These are phyloP conservation scores for Aspergillus heteromorphus DNA, from an alignment of 495 filamentous ascomycete species.

Conservation along the genomic window DNA sequence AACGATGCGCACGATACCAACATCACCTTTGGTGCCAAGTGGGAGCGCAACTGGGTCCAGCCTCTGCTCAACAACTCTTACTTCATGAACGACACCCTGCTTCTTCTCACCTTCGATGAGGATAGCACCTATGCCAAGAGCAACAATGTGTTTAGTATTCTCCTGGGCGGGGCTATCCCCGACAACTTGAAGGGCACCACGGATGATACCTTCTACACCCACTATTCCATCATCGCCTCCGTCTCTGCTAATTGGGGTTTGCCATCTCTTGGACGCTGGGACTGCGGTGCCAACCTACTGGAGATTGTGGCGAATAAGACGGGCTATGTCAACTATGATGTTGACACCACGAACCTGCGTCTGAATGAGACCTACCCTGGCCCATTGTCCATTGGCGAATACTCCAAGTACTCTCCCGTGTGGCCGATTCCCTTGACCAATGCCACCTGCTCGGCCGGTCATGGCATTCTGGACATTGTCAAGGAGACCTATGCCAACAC, in stretches of 20 bases:
- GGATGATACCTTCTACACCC: slow-evolving; percentile 65
- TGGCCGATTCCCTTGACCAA: slow-evolving; percentile 41
- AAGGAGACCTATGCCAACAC: slow-evolving; percentile 32
- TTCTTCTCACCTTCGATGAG: slow-evolving; percentile 68
- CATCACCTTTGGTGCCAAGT: slow-evolving; percentile 54
- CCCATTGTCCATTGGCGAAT: slow-evolving; percentile 32
- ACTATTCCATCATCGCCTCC: slow-evolving; percentile 64
- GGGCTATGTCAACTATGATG: slow-evolving; percentile 49
- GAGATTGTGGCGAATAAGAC: slow-evolving; percentile 53
- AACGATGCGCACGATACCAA: slow-evolving; percentile 67
- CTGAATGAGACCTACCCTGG: slow-evolving; percentile 47
- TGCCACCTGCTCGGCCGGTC: slow-evolving; percentile 39
- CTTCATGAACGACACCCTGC: slow-evolving; percentile 64
- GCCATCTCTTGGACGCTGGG: slow-evolving; percentile 63
- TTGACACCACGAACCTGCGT: slow-evolving; percentile 37
- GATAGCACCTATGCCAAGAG: slow-evolving; percentile 47
- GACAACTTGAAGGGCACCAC: slow-evolving; percentile 50
- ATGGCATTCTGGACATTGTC: slow-evolving; percentile 40
- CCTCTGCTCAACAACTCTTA: slow-evolving; percentile 58
- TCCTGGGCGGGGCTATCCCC: slow-evolving; percentile 64
- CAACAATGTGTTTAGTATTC: slow-evolving; percentile 56
- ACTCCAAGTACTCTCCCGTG: slow-evolving; percentile 28
- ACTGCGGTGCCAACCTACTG: slow-evolving; percentile 67
- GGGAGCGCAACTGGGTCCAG: slow-evolving; percentile 53
- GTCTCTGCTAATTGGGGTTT: slow-evolving; percentile 64